A percentile compares a stretch with the other conserved stretches of the same genome.
These are phyloP conservation scores for Eucalyptus cladocalyx DNA, from an alignment of 345 rosid genomes.

Conservation along the genomic window DNA sequence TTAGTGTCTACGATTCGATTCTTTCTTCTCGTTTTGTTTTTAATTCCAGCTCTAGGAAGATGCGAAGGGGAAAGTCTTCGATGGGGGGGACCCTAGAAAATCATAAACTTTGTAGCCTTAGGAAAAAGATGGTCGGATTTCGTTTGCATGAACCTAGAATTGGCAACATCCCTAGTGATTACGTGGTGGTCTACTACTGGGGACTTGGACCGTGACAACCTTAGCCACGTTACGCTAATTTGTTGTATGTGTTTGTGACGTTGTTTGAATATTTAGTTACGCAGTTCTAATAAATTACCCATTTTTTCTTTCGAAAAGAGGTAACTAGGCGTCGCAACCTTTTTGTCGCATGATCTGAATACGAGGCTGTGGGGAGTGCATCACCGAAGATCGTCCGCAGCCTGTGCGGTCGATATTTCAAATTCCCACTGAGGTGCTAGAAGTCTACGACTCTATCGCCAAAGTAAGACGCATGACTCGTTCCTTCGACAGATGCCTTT, in stretches of 20 bases:
- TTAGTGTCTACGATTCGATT: neutral
- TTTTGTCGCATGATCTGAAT: neutral
- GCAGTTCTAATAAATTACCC: neutral
- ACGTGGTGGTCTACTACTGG: neutral
- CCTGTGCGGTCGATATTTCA: neutral
- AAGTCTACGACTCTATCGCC: neutral
- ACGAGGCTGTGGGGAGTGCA: neutral
- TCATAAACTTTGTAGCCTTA: neutral
- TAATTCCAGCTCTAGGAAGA: neutral
- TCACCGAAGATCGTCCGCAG: neutral
- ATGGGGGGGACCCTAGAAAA: neutral
- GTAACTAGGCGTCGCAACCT: neutral
- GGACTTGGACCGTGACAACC: neutral
- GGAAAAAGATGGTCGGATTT: neutral
- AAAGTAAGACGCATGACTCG: neutral
- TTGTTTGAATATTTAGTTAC: neutral
- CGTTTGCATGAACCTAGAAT: neutral
- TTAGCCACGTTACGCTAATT: neutral
- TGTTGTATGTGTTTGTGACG: neutral
- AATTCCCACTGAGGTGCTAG: neutral
- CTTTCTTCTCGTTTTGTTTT: neutral
- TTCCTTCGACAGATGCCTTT: neutral
- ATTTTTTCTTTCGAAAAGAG: neutral
- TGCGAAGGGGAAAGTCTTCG: neutral
- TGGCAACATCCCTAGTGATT: neutral